These are phyloP conservation scores for Fusarium miscanthi DNA, from an alignment of 2,329 filamentous ascomycete species.

Conservation along the genomic window DNA sequence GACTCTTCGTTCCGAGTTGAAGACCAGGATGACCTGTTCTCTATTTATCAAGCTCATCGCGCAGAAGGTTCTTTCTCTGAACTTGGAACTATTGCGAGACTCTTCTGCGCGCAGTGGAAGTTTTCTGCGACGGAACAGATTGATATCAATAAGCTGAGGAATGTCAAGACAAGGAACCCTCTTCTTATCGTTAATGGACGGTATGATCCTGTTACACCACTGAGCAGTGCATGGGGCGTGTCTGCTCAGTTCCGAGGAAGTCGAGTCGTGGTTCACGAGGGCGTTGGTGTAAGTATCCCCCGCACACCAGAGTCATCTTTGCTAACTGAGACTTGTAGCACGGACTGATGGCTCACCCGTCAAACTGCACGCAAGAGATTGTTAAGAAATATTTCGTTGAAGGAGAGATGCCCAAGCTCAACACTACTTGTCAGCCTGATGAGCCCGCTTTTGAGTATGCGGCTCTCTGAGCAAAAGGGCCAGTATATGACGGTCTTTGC, in stretches of 20 bases:
- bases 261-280: slow-evolving; percentile 8
- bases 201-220: neutral
- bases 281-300: neutral
- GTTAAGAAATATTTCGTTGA: neutral
- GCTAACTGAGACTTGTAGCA: neutral
- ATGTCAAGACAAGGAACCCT: neutral
- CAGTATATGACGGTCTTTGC: too few species aligned
- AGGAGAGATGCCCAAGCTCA: neutral
- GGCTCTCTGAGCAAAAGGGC: too few species aligned
- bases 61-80: neutral
- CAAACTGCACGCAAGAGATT: neutral
- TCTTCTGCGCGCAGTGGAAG: neutral
- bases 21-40: neutral
- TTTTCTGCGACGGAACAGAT: neutral
- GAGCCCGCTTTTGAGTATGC: neutral
- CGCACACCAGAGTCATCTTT: fast-evolving
- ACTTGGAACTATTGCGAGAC: fast-evolving
- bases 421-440: neutral
- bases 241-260: slow-evolving; percentile 1
- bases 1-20: neutral
- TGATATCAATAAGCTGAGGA: neutral
- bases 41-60: slow-evolving; percentile 9
- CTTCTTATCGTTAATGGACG: neutral
- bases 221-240: neutral
- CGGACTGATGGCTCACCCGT: neutral